phyloP scores from a whole-genome alignment of 1,284 basidiomycete species.

The Pseudomicrostroma phylloplanum region DNA sequence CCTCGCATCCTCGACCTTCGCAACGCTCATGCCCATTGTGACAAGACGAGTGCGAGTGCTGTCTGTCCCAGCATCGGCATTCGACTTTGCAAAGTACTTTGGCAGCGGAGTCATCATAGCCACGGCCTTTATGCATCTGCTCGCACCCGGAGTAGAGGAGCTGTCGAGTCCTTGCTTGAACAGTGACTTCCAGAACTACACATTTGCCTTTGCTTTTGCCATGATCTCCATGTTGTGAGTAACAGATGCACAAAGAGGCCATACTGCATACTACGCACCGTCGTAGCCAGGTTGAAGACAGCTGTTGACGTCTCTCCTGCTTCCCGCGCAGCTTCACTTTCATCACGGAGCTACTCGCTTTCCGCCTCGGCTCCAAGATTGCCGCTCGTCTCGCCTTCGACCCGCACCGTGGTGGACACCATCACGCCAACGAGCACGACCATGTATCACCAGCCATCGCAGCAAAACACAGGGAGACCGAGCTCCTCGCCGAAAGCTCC shows the following conservation, averaged over 20 bases:
- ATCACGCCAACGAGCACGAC: constrained; percentile 37
- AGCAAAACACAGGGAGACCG: background rate
- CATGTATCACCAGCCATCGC: constrained; percentile 11
- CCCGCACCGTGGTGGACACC: constrained; percentile 44
- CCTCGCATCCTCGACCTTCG: constrained; percentile 56
- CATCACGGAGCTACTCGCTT: constrained; percentile 44
- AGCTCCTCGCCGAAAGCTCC: background rate
- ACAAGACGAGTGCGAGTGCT: constrained; percentile 57
- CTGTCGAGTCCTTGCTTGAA: constrained; percentile 34
- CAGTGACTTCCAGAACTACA: constrained; percentile 32
- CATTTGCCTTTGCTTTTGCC: constrained; percentile 43
- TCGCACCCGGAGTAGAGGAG: constrained; percentile 39
- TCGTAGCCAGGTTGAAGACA: no score
- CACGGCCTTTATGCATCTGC: constrained; percentile 59
- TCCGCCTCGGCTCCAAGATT: constrained; percentile 31
- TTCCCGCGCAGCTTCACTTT: constrained; percentile 31
- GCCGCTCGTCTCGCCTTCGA: constrained; percentile 40
- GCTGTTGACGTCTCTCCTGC: no score
- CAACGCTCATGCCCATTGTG: constrained; percentile 76
- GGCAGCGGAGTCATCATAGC: constrained; percentile 70
- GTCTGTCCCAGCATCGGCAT: constrained; percentile 41
- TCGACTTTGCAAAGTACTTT: constrained; percentile 80
- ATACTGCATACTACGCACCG: background rate
- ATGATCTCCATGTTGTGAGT: constrained; percentile 44
- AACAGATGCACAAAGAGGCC: background rate